Evolutionary conservation across 371 early-diverging fungal genomes (phyloP).

Genomic region (Saksenaea oblongispora): DNA sequence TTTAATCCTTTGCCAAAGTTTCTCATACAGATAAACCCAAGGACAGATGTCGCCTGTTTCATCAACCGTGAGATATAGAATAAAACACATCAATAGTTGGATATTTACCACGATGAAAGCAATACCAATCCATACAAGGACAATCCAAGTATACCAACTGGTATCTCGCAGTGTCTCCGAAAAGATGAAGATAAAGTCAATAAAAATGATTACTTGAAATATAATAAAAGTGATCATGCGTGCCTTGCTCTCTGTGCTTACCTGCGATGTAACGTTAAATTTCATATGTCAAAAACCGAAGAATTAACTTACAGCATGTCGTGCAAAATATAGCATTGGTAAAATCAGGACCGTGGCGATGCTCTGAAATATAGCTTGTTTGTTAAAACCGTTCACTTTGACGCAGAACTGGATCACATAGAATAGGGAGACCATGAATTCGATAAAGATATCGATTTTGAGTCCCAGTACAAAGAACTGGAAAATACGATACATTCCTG

Average conservation of each 20-base stretch:
- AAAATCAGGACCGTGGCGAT: constrained; percentile 40
- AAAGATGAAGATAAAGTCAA: constrained; percentile 38
- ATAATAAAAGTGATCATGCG: constrained; percentile 43
- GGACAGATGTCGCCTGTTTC: constrained; percentile 16
- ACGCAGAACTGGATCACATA: constrained; percentile 31
- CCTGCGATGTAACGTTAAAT: constrained; percentile 18
- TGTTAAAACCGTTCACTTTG: constrained; percentile 13
- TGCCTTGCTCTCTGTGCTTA: constrained; percentile 39
- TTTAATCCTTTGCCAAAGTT: constrained; percentile 43
- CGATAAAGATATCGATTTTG: constrained; percentile 39
- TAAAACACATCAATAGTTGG: not conserved
- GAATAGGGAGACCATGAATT: constrained; percentile 40
- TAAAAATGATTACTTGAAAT: constrained; percentile 39
- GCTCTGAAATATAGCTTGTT: constrained; percentile 36
- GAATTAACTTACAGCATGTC: constrained; percentile 37
- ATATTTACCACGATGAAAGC: constrained; percentile 16
- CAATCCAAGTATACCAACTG: constrained; percentile 53
- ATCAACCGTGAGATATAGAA: not conserved
- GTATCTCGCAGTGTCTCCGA: constrained; percentile 38
- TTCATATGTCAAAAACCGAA: not conserved
- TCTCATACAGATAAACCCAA: constrained; percentile 31
- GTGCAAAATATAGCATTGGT: constrained; percentile 48
- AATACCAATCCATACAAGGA: constrained; percentile 40
- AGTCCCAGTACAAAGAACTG: constrained; percentile 39
- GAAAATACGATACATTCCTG: constrained; percentile 35